Evolutionary conservation across 164 flowering plant genomes (phyloP).

Genomic region (Berberis thunbergii): DNA sequence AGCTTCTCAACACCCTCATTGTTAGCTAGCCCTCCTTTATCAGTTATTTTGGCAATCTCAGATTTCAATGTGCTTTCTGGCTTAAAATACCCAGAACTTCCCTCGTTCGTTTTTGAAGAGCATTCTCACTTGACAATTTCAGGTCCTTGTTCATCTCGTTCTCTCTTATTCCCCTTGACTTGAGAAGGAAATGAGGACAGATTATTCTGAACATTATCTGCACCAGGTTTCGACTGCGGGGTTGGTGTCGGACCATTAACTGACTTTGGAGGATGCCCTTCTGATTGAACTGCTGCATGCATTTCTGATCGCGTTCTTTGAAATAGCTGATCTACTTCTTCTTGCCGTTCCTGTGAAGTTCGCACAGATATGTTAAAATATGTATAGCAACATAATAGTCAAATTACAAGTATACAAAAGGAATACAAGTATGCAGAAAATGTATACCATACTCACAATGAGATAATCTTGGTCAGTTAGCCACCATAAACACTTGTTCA

Average conservation of each 20-base stretch:
- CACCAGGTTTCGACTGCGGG: constrained; percentile 48
- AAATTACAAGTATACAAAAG: not conserved
- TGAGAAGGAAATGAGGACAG: constrained; percentile 45
- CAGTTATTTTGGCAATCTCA: constrained; percentile 73
- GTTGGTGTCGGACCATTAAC: constrained; percentile 52
- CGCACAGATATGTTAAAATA: not conserved
- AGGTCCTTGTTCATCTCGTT: constrained; percentile 52
- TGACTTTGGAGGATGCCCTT: constrained; percentile 82
- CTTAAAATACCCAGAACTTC: constrained; percentile 43
- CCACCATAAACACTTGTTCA: constrained; percentile 88
- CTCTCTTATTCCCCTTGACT: constrained; percentile 75
- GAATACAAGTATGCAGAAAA: not conserved
- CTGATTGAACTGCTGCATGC: constrained; percentile 72
- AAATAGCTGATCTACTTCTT: constrained; percentile 76
- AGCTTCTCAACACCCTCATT: constrained; percentile 73
- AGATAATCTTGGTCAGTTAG: constrained; percentile 77
- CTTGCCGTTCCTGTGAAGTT: constrained; percentile 58
- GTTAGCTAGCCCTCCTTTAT: constrained; percentile 68
- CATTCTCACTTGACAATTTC: constrained; percentile 71
- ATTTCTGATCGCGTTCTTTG: constrained; percentile 65
- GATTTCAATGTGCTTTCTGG: constrained; percentile 31
- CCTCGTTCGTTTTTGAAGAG: constrained; percentile 42
- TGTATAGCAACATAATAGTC: not conserved
- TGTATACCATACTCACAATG: constrained; percentile 45
- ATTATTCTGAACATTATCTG: constrained; percentile 63